phyloP scores from a whole-genome alignment of 1,139 yeast species.

The Yamadazyma siamensis region DNA sequence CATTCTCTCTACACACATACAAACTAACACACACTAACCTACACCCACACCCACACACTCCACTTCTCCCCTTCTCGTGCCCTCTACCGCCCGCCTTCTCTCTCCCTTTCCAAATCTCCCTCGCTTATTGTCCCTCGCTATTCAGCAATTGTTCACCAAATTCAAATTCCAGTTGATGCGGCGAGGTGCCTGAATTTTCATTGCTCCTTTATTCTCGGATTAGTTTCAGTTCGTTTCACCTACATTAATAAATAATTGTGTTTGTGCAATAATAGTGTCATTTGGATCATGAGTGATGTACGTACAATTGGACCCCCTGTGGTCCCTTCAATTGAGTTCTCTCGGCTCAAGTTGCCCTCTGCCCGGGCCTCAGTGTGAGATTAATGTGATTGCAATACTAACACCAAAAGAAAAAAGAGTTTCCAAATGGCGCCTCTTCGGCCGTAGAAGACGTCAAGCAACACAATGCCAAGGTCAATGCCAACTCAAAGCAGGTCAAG shows the following conservation, averaged over 20 bases:
- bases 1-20: too few relatives aligned
- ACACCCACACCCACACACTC: too few relatives aligned
- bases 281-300: conserved; percentile 9
- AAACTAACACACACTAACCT: too few relatives aligned
- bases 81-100: too few relatives aligned
- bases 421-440: conserved; percentile 15
- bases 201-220: conserved; percentile 11
- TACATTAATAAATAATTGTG: too few relatives aligned
- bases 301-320: conserved; percentile 3
- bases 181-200: conserved; percentile 7
- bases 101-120: too few relatives aligned
- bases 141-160: too few relatives aligned
- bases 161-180: conserved; percentile 12
- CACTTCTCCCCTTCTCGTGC: too few relatives aligned
- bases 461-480: conserved; percentile 22
- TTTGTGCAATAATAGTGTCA: too few relatives aligned
- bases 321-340: neutral
- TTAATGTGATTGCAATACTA: neutral
- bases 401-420: conserved; percentile 9
- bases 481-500: conserved; percentile 2
- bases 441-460: conserved; percentile 32
- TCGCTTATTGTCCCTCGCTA: too few relatives aligned
- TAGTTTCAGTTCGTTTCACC: conserved; percentile 2
- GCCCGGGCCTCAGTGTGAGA: neutral
- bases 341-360: neutral